Evolutionary conservation across 306 rosid genomes (phyloP), one percentile per base, ranked within the genome.

Genomic region (Sophora flavescens): DNA sequence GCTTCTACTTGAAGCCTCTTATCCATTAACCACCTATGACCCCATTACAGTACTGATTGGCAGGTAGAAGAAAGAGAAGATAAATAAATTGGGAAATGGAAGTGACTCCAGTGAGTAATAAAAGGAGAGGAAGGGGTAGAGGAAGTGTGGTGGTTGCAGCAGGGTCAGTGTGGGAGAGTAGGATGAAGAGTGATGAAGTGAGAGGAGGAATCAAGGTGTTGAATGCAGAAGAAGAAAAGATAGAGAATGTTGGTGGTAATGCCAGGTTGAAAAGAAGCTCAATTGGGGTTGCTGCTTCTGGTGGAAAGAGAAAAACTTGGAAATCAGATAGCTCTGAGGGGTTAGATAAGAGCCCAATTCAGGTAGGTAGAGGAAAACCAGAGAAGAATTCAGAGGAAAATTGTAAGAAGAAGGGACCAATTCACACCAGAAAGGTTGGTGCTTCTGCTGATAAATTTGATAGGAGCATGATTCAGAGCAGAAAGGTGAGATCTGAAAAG

Each of bases 161-260:
- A 63, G 98, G 96, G 64, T 91, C 97, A 6, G 97, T 88, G 78
- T 93, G 96, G 98, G 97, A 93, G 78, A 90, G 87, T 77, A 91
- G 96, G 13, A 93, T 91, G 97, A 91, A 86, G 86, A 44, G 72
- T 26, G 96, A 91, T 72, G 89, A 91, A 79, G 93, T 85, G 10
- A 86, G 57, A 72, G 98, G 96, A 8, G 98, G 97, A 28, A 82
- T 88, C 57, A 90, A 90, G 78, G 96, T 93, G 30, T 87, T 86
- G 84, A 90, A 87, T 79, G 93, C 87, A 0, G 92, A 86, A 7
- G 85, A 84, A 62, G 63, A 14, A 48, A 13, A 39, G 39, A 51
- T 7, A 11, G 8, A 41, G 22, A 28, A 47, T 70, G 65, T 4
- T 36, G 70, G 54, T 39, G 88, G 60, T 48, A 3, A 2, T 41